A percentile compares a stretch with the other conserved stretches of the same genome.
phyloP scores from a whole-genome alignment of 345 rosid genomes.

The Crucihimalaya himalaica region DNA sequence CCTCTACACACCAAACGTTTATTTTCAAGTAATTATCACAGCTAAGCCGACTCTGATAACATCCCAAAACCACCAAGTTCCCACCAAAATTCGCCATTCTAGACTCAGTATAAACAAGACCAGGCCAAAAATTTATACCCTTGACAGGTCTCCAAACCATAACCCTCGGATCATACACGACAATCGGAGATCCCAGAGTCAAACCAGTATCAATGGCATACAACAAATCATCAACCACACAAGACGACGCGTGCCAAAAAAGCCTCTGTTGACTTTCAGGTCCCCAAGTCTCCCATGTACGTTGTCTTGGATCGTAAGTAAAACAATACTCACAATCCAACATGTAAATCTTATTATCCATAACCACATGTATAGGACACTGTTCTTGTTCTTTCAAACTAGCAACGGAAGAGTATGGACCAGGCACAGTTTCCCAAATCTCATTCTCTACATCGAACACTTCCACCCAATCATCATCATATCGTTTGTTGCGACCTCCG shows the following conservation, averaged over 20 bases:
- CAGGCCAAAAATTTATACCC: not conserved
- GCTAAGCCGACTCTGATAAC: not conserved
- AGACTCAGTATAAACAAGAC: not conserved
- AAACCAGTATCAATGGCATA: not conserved
- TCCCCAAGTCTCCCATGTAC: not conserved
- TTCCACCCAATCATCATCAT: not conserved
- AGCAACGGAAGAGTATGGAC: not conserved
- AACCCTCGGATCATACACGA: not conserved
- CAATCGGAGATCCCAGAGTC: not conserved
- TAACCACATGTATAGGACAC: not conserved
- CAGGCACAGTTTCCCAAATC: not conserved
- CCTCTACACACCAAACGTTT: not conserved
- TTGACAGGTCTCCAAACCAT: not conserved
- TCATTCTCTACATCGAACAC: not conserved
- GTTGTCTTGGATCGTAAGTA: not conserved
- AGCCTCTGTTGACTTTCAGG: not conserved
- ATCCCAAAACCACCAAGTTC: slow-evolving; percentile 3
- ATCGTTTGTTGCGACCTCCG: not conserved
- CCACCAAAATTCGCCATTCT: not conserved
- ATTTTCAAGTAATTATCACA: too few species aligned
- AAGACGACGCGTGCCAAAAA: not conserved
- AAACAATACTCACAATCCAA: not conserved
- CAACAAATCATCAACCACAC: slow-evolving; percentile 1
- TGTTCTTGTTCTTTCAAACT: too few species aligned
- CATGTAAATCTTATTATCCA: not conserved